Evolutionary conservation across 1,139 yeast species (phyloP).

Genomic region (Suhomyces maxii): DNA sequence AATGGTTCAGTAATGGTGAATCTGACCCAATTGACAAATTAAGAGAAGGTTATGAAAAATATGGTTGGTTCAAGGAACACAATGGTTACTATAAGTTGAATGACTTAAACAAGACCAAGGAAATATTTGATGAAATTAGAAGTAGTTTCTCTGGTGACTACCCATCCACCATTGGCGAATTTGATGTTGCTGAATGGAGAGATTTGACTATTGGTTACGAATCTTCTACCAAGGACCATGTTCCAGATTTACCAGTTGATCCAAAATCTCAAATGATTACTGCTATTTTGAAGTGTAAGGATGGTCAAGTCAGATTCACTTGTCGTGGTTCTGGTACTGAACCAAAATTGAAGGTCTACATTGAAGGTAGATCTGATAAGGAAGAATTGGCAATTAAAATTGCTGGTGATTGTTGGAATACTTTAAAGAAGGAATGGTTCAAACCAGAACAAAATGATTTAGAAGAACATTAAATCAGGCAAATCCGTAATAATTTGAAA

Average conservation of each 20-base stretch:
- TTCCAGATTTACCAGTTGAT: slow-evolving; percentile 71
- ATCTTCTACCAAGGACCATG: slow-evolving; percentile 56
- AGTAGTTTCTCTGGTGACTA: slow-evolving; percentile 34
- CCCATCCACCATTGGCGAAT: slow-evolving; percentile 53
- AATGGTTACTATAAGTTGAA: slow-evolving; percentile 82
- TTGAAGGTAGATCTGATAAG: slow-evolving; percentile 59
- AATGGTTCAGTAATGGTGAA: slow-evolving; percentile 41
- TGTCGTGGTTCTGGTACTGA: slow-evolving; percentile 96
- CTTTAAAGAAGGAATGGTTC: slow-evolving; percentile 59
- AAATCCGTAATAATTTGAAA: no score
- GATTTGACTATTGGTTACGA: slow-evolving; percentile 86
- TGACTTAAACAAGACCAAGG: slow-evolving; percentile 50
- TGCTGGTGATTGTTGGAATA: slow-evolving; percentile 70
- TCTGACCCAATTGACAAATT: slow-evolving; percentile 49
- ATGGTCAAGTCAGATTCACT: slow-evolving; percentile 64
- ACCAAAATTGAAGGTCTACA: slow-evolving; percentile 88
- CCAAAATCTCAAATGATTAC: slow-evolving; percentile 85
- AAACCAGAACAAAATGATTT: slow-evolving; percentile 47
- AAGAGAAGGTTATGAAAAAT: slow-evolving; percentile 56
- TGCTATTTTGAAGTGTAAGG: slow-evolving; percentile 36
- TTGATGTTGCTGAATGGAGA: slow-evolving; percentile 65
- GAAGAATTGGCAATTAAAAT: slow-evolving; percentile 48
- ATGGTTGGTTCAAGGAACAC: slow-evolving; percentile 80
- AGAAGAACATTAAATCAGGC: slow-evolving; percentile 28
- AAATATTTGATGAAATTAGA: slow-evolving; percentile 53